phyloP scores from a whole-genome alignment of 75 land plant genomes.

The Picea sitchensis region DNA sequence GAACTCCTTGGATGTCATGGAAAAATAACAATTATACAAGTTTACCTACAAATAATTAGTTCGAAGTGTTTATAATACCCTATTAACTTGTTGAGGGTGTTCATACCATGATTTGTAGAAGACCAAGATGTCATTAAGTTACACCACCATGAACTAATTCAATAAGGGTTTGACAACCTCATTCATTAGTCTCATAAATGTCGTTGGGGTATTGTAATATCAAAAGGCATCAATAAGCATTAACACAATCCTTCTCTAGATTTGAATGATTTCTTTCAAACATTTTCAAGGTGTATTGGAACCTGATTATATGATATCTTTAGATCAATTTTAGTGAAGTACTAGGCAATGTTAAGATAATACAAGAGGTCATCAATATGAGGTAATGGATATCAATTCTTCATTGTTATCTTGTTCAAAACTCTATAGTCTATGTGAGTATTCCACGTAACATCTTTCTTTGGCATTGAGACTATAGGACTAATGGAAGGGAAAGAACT shows the following conservation, averaged over 20 bases:
- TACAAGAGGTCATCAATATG: conserved; percentile 9
- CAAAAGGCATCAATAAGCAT: too few relatives aligned
- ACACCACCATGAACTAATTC: too few relatives aligned
- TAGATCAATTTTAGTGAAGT: conserved; percentile 1
- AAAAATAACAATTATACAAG: neutral
- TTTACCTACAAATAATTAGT: neutral
- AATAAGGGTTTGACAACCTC: too few relatives aligned
- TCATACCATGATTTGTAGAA: too few relatives aligned
- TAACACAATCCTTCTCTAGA: too few relatives aligned
- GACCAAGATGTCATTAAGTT: too few relatives aligned
- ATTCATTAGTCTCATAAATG: too few relatives aligned
- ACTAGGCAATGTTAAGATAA: neutral
- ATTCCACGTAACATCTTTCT: neutral
- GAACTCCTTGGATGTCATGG: neutral
- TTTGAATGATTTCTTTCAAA: too few relatives aligned
- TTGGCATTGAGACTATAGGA: conserved; percentile 2
- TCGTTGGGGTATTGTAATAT: too few relatives aligned
- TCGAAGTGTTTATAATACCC: neutral
- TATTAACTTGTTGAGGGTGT: neutral
- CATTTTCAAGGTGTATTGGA: too few relatives aligned
- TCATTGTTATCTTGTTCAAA: conserved; percentile 11
- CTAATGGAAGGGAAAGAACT: conserved; percentile 8
- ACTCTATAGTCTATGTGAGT: conserved; percentile 10
- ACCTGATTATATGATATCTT: too few relatives aligned
- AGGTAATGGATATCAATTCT: conserved; percentile 7